Evolutionary conservation across 139 green algal species (phyloP).

Genomic region (Micromonas commoda): DNA sequence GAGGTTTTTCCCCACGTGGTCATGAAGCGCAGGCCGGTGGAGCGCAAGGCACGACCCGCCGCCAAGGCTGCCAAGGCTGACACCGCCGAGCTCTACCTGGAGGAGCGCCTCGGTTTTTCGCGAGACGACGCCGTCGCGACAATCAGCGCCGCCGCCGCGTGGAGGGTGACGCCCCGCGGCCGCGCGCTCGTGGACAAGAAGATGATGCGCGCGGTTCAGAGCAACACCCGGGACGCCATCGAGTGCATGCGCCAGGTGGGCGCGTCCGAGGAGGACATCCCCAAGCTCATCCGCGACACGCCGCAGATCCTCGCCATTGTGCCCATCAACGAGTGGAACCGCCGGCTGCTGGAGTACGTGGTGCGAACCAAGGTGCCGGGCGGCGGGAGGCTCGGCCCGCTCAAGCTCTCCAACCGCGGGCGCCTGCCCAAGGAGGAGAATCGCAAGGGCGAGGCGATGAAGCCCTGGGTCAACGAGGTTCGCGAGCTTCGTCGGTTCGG

Average conservation of each 20-base stretch:
- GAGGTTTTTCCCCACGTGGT: conserved; percentile 6
- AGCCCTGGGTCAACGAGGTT: background rate
- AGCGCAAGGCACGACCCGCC: background rate
- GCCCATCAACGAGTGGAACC: background rate
- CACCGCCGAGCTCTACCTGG: background rate
- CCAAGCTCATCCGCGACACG: background rate
- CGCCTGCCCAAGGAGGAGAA: background rate
- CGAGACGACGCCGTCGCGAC: background rate
- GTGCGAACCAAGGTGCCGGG: background rate
- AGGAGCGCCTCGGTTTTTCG: background rate
- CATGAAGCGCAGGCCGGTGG: background rate
- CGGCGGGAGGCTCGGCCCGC: background rate
- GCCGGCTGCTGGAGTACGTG: background rate
- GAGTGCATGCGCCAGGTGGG: background rate
- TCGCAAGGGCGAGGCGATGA: background rate
- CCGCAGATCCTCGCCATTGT: conserved; percentile 2
- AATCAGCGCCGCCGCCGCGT: conserved; percentile 5
- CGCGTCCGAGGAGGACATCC: background rate
- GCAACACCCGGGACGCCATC: background rate
- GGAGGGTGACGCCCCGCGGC: background rate
- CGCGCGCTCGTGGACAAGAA: conserved; percentile 9
- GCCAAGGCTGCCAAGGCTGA: background rate
- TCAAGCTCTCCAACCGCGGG: background rate
- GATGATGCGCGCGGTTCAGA: background rate
- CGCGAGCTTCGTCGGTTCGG: background rate